Evolutionary conservation across 179 eudicot genomes (phyloP).

Genomic region (Drosera spatulata): DNA sequence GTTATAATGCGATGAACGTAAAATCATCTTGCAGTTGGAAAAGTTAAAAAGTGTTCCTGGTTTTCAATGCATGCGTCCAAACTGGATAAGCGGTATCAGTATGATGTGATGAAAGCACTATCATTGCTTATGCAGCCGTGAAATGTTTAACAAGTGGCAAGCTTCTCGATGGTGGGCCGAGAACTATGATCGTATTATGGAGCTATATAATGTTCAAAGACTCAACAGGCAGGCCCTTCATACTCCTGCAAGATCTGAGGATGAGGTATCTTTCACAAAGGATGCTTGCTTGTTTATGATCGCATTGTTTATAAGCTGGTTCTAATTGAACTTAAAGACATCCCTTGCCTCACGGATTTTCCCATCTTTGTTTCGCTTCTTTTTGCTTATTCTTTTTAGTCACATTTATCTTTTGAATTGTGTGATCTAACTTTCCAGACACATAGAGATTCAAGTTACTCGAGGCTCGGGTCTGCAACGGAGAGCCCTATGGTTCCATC

Average conservation of each 20-base stretch:
- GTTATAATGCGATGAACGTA: too few relatives aligned
- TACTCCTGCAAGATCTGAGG: constrained; percentile 84
- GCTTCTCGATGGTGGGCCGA: constrained; percentile 99
- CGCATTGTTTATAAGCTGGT: not conserved
- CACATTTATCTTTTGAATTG: not conserved
- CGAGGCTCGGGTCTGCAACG: constrained; percentile 63
- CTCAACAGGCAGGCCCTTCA: constrained; percentile 86
- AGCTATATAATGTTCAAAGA: constrained; percentile 90
- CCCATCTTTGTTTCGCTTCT: not conserved
- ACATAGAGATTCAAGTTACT: constrained; percentile 77
- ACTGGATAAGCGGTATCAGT: not conserved
- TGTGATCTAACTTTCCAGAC: not conserved
- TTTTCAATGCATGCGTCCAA: not conserved
- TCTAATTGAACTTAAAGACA: not conserved
- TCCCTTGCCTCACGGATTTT: too few relatives aligned
- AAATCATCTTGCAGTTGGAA: too few relatives aligned
- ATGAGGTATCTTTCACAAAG: constrained; percentile 46
- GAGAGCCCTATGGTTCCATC: constrained; percentile 76
- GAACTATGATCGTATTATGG: constrained; percentile 89
- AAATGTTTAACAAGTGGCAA: constrained; percentile 93
- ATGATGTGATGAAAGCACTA: not conserved
- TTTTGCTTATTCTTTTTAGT: not conserved
- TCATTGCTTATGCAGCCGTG: constrained; percentile 50
- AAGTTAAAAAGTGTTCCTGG: too few relatives aligned
- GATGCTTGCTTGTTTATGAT: not conserved